Base-by-base conservation (phyloP, 1,139 yeast genomes). In the Nematodospora anomalae region DNA sequence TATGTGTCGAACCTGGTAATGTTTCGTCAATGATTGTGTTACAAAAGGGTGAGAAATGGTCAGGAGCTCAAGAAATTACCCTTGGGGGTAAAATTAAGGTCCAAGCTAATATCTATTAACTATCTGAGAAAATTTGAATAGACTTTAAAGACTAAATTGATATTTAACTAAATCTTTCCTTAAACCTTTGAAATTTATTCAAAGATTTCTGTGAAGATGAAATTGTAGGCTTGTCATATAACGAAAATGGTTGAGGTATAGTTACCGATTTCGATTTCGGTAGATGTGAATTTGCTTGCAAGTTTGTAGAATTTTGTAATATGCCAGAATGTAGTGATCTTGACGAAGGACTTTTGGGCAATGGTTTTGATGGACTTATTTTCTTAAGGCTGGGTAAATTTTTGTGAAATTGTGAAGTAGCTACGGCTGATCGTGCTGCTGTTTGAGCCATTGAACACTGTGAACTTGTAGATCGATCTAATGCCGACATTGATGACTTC, bases 1-100 rank as follows among this genome's bases (percentile, higher is more conserved):
- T 92, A 42, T 92, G 98, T 64, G 77, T 92, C 38, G 98, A 92
- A 62, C 94, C 96, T 2, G 98, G 98, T 26, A 74, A 82, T 47
- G 97, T 92, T 30, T 73, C 78, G 41, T 79, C 80, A 33, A 83
- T 85, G 57, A 67, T 76, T 29, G 63, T 60, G 13, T 70, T 92
- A 51, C 57, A 66, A 33, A 79, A 92, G 9, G 94, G 92, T 36
- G 73, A 71, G 43, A 72, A 72, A 44, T 90, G 96, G 96, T 30
- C 50, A 13, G 72, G 60, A n/a, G 52, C 60, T n/a, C 73, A 67
- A 48, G 55, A 48, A 20, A 45, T 66, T 38, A 48, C 54, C n/a
- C 32, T 57, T 30, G 71, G 71, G 3, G 76, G 76, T 6, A 74
- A 69, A 14, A 71, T 71, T 45, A 63, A 62, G 41, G 64, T 71